Percentiles rank a stretch among this genome's conserved stretches.
These are phyloP conservation scores for Phytophthora agathidicida DNA, from an alignment of 352 stramenopile species.

Conservation along the genomic window DNA sequence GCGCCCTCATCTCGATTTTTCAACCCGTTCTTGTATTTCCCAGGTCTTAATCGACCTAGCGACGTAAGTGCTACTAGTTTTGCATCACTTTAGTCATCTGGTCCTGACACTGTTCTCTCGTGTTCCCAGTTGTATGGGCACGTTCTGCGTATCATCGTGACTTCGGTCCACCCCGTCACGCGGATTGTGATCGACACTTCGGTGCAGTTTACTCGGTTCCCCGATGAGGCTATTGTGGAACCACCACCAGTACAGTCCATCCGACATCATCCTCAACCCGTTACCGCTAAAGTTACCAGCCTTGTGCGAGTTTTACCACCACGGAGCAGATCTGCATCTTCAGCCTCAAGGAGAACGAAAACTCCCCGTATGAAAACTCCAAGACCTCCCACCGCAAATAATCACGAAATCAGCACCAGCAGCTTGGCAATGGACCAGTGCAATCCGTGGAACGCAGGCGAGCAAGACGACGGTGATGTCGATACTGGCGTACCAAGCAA, in stretches of 20 bases:
- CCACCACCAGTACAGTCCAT: constrained; percentile 14
- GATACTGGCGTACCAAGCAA: background rate
- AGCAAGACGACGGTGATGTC: constrained; percentile 15
- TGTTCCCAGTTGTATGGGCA: constrained; percentile 55
- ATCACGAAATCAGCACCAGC: constrained; percentile 19
- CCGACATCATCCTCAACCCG: constrained; percentile 2
- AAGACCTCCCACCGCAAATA: background rate
- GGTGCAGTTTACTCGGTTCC: constrained; percentile 49
- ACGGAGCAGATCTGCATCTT: constrained; percentile 14
- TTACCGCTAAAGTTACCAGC: background rate
- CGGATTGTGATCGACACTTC: constrained; percentile 62
- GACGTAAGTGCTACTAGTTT: constrained; percentile 42
- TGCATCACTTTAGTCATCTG: background rate
- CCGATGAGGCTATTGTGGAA: constrained; percentile 17
- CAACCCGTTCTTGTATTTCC: constrained; percentile 50
- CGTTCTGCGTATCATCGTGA: constrained; percentile 52
- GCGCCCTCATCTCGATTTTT: constrained; percentile 31
- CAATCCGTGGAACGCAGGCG: constrained; percentile 20
- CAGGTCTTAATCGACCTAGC: constrained; percentile 41
- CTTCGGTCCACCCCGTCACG: constrained; percentile 40
- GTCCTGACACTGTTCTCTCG: background rate
- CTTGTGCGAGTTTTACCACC: background rate
- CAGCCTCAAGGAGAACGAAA: constrained; percentile 11
- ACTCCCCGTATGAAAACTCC: background rate
- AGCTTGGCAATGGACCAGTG: constrained; percentile 30